These are phyloP conservation scores for Manihot esculenta DNA, from an alignment of 441 rosid species.

Conservation along the genomic window DNA sequence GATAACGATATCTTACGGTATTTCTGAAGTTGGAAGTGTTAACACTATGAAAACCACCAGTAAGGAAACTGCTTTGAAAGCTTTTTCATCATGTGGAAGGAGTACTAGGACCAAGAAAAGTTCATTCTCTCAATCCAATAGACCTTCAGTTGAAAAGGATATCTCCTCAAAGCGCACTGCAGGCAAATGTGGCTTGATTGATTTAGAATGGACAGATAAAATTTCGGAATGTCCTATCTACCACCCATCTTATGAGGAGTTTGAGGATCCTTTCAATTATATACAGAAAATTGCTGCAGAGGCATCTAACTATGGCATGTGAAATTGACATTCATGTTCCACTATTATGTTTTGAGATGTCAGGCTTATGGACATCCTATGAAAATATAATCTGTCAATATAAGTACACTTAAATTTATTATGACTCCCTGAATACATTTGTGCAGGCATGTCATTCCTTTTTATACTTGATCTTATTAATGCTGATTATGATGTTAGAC, in stretches of 20 bases:
- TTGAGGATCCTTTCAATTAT: conserved; percentile 79
- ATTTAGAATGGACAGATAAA: conserved; percentile 68
- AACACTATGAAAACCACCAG: not conserved
- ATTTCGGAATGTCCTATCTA: conserved; percentile 86
- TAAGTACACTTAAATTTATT: not conserved
- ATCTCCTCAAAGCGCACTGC: conserved; percentile 42
- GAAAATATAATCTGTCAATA: not conserved
- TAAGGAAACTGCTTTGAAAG: not conserved
- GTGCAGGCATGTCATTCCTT: not conserved
- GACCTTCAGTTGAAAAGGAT: conserved; percentile 38
- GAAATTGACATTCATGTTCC: not conserved
- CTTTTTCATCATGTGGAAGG: not conserved
- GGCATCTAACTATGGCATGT: conserved; percentile 79
- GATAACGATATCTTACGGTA: not conserved
- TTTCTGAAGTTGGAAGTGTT: not conserved
- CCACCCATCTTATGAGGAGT: conserved; percentile 69
- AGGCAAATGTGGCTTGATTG: conserved; percentile 50
- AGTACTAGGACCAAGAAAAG: conserved; percentile 5
- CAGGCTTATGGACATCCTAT: not conserved
- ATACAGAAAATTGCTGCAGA: conserved; percentile 76
- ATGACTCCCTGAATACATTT: not conserved
- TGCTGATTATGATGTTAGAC: not conserved
- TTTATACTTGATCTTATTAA: not conserved
- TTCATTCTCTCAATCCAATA: conserved; percentile 29
- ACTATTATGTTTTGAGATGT: not conserved